Evolutionary conservation across 148 eudicot genomes (phyloP), one percentile per base, ranked within the genome.

Genomic region (Nyssa sinensis): DNA sequence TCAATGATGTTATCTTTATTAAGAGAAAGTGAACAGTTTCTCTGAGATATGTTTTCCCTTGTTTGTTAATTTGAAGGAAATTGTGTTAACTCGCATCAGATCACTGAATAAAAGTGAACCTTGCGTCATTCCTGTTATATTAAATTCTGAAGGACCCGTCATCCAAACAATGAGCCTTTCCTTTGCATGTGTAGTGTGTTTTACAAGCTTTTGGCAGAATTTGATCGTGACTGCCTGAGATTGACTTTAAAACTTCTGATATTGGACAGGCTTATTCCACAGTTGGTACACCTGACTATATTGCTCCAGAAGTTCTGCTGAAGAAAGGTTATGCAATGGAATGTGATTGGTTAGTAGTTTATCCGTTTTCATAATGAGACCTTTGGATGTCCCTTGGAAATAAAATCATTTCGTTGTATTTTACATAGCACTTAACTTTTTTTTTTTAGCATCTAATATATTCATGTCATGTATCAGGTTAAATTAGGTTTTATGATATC

Each of bases 251-350:
- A 49, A 14, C 8, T 47, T 27, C 49, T 29, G 11, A 27, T 67
- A 66, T 57, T 74, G 78, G 41, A 77, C 89, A 94, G 98, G 98
- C 98, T 75, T 94, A 87, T 81, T 94, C 98, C 47, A 94, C 98
- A 13, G 98, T 94, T 72, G 97, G 98, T 39, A 94, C 98, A 58
- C 98, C 98, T 61, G 98, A 94, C 77, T 94, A 94, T 82, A 94
- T 94, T 79, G 98, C 98, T 63, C 98, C 98, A 63, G 98, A 94
- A 80, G 98, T 94, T 75, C 79, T 94, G 23, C 68, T 91, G 71
- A 94, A 94, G 90, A 94, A 94, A 79, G 98, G 98, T 53, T 94
- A 94, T 67, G 91, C 85, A 35, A 77, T 91, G 95, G 98, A 94
- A 79, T 94, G 98, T 70, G 98, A 94, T 80, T 94, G 98, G 98